Percentiles rank a stretch among this genome's conserved stretches.
Conservation (phyloP, 2,329 filamentous ascomycete genomes). For the Penicillium palitans region DNA sequence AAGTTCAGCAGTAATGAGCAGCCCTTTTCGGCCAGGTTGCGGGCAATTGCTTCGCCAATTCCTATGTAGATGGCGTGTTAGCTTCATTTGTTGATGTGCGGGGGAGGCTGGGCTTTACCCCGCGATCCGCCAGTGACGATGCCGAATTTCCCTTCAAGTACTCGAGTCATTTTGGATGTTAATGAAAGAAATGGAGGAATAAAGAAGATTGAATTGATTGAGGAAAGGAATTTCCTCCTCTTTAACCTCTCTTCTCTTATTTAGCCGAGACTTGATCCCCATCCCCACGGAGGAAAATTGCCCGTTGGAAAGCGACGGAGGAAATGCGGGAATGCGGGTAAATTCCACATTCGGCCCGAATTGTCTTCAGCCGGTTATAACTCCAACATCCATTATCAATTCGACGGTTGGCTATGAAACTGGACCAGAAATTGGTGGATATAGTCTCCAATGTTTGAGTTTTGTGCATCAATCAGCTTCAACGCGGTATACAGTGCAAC, state of each 20-base stretch:
- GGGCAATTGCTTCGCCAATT: slow-evolving; percentile 69
- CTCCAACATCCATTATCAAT: neutral
- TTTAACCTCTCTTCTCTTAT: slow-evolving; percentile 14
- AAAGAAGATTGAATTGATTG: neutral
- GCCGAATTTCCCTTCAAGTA: slow-evolving; percentile 72
- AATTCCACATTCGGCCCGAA: slow-evolving; percentile 7
- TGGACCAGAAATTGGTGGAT: neutral
- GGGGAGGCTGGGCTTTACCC: slow-evolving; percentile 51
- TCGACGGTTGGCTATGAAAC: neutral
- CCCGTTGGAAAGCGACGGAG: slow-evolving; percentile 22
- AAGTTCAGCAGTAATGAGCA: slow-evolving; percentile 70
- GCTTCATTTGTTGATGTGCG: slow-evolving; percentile 6
- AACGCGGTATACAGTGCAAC: neutral
- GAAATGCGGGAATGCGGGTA: slow-evolving; percentile 10
- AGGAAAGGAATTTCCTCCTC: neutral
- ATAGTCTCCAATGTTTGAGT: neutral
- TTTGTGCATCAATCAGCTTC: neutral
- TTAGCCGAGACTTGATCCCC: slow-evolving; percentile 20
- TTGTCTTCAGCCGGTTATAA: neutral
- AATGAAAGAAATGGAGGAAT: neutral
- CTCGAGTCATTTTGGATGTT: slow-evolving; percentile 25
- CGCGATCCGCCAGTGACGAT: slow-evolving; percentile 78
- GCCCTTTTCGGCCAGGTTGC: slow-evolving; percentile 72
- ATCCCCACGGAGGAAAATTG: slow-evolving; percentile 28
- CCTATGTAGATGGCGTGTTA: slow-evolving; percentile 49